Evolutionary conservation across 495 filamentous ascomycete genomes (phyloP).

Genomic region (Penicillium robsamsonii): DNA sequence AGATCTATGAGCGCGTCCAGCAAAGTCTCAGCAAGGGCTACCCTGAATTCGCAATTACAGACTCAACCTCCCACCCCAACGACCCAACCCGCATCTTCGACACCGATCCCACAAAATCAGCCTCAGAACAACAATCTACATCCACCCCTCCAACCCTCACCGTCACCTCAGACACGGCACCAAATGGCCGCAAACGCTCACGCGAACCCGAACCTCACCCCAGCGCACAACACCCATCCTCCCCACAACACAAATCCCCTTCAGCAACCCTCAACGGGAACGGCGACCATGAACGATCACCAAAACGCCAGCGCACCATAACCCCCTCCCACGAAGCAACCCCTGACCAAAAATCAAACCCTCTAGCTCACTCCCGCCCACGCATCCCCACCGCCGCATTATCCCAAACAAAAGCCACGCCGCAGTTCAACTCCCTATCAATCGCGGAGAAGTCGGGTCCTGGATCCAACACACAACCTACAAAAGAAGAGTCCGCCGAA

Average conservation of each 20-base stretch:
- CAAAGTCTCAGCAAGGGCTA: constrained; percentile 45
- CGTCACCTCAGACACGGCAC: constrained; percentile 20
- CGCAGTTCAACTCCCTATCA: neutral
- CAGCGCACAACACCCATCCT: constrained; percentile 8
- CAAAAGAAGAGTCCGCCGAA: constrained; percentile 18
- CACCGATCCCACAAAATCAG: constrained; percentile 18
- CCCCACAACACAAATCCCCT: constrained; percentile 5
- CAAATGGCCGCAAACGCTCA: constrained; percentile 43
- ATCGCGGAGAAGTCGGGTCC: neutral
- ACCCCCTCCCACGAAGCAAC: constrained; percentile 19
- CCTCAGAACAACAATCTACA: constrained; percentile 11
- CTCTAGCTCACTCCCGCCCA: constrained; percentile 13
- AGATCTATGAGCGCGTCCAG: constrained; percentile 68
- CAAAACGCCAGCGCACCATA: constrained; percentile 42
- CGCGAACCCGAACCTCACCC: constrained; percentile 40
- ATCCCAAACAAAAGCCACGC: neutral
- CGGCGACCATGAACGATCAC: constrained; percentile 29
- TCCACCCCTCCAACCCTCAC: constrained; percentile 16
- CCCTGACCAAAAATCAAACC: constrained; percentile 2
- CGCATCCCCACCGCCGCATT: constrained; percentile 24
- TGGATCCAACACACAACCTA: neutral
- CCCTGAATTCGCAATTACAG: constrained; percentile 30
- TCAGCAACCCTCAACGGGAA: constrained; percentile 29
- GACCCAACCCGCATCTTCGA: constrained; percentile 32
- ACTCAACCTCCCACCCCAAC: constrained; percentile 25